Base-by-base conservation (phyloP, 805 yeast genomes). In the Novakomyces olei region DNA sequence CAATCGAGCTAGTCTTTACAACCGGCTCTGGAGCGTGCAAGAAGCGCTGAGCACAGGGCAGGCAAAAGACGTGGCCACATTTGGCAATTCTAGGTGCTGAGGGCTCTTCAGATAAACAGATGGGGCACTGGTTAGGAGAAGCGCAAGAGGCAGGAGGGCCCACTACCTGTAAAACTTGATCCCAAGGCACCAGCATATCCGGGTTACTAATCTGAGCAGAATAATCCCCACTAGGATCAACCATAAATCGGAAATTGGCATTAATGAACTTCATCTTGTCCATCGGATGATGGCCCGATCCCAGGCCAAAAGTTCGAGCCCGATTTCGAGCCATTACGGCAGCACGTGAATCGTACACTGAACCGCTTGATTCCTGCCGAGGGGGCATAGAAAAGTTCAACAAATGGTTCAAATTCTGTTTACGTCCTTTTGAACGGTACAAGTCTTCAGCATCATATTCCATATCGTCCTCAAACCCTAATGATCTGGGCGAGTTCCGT, bases 21-120 rank as follows among this genome's bases (percentile, higher is more conserved):
- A n/a, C n/a, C 18, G 28, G 32, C 14, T 34, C 29, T 17, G 36
- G 22, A 10, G 35, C 31, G 14, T 35, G 50, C 5, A 29, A 24
- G 23, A 24, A 32, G 9, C 81, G 66, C 35, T 81, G 50, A 19
- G 85, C 51, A 50, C 99, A 88, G 9, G 81, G 68, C 35, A 68
- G 61, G 47, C 99, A 88, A 45, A 88, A 68, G 10, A 81, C 63
- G 48, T 88, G 99, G 4, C 99, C 98, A 55, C 99, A 88, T 8
- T 71, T 64, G 19, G 80, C 71, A 96, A 88, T 91, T 35, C 96
- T 59, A 2, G 98, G 95, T 0, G 95, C 94, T 12, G 76, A 66
- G 9, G 88, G 77, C 9, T 70, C 72, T 32, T 79, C 91, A 20
- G 72, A 63, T 9, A 88, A 57, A 49, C 99, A 88, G 18, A 88